phyloP scores from a whole-genome alignment of 176 grass and related monocot species.

The Carex pumila region DNA sequence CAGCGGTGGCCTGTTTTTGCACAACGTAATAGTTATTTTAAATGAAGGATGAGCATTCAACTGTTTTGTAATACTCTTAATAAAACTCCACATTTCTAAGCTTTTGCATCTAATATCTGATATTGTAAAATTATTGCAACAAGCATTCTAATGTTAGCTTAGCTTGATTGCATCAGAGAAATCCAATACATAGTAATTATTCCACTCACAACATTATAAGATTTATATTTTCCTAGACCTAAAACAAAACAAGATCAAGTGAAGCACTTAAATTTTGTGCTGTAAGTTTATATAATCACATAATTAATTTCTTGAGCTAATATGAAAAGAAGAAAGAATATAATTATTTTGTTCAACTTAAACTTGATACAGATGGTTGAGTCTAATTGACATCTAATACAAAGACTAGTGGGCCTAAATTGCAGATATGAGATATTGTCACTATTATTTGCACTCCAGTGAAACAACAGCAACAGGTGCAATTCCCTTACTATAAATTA shows the following conservation, averaged over 20 bases:
- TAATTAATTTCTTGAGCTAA: not conserved
- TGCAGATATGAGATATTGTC: not conserved
- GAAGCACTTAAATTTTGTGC: not conserved
- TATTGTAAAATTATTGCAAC: not conserved
- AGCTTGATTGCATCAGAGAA: not conserved
- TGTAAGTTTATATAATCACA: not conserved
- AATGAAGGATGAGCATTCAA: not conserved
- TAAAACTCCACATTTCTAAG: not conserved
- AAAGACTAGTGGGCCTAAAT: not conserved
- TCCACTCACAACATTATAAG: not conserved
- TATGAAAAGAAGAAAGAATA: not conserved
- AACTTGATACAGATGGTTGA: not conserved
- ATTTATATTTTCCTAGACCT: not conserved
- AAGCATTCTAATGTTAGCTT: not conserved
- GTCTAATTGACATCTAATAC: not conserved
- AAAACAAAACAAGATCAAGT: not conserved
- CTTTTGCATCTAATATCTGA: not conserved
- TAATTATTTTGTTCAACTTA: not conserved
- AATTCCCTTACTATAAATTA: not conserved
- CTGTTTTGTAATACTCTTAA: not conserved
- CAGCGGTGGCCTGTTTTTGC: conserved; percentile 54
- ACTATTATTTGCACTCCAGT: not conserved
- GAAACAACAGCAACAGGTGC: not conserved
- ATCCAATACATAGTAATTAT: not conserved
- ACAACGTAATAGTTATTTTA: not conserved